These are phyloP conservation scores for Chlorella sp. DNA, from an alignment of 139 green algal species.

Conservation along the genomic window DNA sequence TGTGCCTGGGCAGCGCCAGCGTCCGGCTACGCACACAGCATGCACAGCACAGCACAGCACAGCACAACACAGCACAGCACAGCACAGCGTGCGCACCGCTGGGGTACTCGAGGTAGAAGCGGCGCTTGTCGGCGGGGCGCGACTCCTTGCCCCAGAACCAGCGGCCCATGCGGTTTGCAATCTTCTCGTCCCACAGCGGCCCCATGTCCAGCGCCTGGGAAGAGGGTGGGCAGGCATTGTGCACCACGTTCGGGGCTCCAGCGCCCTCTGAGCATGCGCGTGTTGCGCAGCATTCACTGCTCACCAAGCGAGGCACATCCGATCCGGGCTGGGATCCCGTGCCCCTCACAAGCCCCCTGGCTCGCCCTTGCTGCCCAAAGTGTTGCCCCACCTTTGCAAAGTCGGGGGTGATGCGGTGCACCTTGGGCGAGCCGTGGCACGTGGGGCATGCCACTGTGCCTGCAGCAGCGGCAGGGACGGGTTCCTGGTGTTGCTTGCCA, in stretches of 20 bases:
- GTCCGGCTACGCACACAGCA: too few species aligned
- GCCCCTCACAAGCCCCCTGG: too few species aligned
- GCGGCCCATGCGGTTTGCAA: conserved; percentile 19
- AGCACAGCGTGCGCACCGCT: background rate
- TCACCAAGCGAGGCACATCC: too few species aligned
- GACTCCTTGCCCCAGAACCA: conserved; percentile 5
- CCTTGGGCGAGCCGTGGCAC: conserved; percentile 33
- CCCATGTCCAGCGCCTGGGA: conserved; percentile 22
- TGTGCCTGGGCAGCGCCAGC: too few species aligned
- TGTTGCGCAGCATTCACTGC: too few species aligned
- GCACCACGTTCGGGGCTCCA: too few species aligned
- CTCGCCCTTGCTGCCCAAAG: too few species aligned
- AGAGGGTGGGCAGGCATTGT: too few species aligned
- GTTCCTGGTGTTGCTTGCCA: too few species aligned
- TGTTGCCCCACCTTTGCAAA: conserved; percentile 15
- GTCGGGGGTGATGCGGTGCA: conserved; percentile 47
- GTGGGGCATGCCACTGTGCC: conserved; percentile 48
- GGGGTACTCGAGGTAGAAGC: conserved; percentile 38
- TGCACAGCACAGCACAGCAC: too few species aligned
- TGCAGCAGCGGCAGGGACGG: background rate
- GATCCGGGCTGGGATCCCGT: too few species aligned
- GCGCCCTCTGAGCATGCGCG: too few species aligned
- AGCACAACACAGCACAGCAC: background rate
- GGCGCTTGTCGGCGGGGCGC: conserved; percentile 4
- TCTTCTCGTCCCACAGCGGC: conserved; percentile 32